phyloP scores from a whole-genome alignment of 371 early-diverging fungal species.

The Mucor racemosus region DNA sequence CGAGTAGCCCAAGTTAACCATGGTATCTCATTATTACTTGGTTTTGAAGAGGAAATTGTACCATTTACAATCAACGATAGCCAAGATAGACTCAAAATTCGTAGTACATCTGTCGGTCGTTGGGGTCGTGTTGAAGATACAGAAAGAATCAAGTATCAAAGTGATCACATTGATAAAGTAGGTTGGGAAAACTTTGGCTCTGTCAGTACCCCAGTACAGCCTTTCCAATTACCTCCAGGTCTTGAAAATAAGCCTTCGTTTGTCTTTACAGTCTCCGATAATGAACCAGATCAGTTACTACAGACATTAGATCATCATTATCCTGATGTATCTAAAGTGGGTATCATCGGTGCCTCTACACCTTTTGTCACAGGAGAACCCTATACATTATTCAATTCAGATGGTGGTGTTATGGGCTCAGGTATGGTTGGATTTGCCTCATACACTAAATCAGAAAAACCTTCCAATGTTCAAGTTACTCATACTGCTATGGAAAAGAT shows the following conservation, averaged over 20 bases:
- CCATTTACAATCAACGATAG: conserved; percentile 37
- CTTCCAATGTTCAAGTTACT: conserved; percentile 18
- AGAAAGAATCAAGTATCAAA: conserved; percentile 35
- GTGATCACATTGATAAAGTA: conserved; percentile 46
- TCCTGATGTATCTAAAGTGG: conserved; percentile 57
- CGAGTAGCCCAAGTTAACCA: conserved; percentile 54
- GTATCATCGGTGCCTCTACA: conserved; percentile 68
- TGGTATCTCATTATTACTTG: conserved; percentile 51
- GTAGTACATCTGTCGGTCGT: conserved; percentile 59
- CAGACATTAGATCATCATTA: conserved; percentile 58
- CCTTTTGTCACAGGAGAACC: conserved; percentile 74
- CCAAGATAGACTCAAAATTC: conserved; percentile 47
- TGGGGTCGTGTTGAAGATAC: conserved; percentile 59
- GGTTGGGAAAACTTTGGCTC: conserved; percentile 56
- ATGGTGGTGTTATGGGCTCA: conserved; percentile 53
- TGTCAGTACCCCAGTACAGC: conserved; percentile 41
- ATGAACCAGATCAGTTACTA: conserved; percentile 68
- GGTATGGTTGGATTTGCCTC: conserved; percentile 70
- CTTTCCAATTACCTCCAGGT: conserved; percentile 26
- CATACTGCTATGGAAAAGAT: conserved; percentile 54
- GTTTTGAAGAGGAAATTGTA: conserved; percentile 35
- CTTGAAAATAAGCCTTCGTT: conserved; percentile 32
- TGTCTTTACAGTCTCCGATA: conserved; percentile 62
- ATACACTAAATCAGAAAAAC: conserved; percentile 11
- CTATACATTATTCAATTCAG: conserved; percentile 58